Base-by-base conservation (phyloP, 306 rosid genomes). In the Citrullus colocynthis region DNA sequence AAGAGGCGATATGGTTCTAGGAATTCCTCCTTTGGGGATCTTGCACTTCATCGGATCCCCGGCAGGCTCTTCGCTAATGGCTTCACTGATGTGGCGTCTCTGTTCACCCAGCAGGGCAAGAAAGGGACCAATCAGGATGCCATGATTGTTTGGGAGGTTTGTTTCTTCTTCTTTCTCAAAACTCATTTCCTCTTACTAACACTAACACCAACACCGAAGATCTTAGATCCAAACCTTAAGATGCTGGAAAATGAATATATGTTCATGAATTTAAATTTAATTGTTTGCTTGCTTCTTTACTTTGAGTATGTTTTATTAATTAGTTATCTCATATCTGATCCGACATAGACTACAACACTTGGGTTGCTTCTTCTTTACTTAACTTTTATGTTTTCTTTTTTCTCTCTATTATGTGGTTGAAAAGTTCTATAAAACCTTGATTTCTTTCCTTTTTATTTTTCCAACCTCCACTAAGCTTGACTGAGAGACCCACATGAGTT, bases 111-210 rank as follows among this genome's bases (percentile, higher is more conserved):
- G 74, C 99, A 96, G 80, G 99, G 99, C 73, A 96, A 88, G 84
- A 96, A 96, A 82, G 99, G 99, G 18, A 85, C 99, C 78, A 96
- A 96, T 79, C 99, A 96, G 80, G 99, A 96, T 78, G 99, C 99
- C 81, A 96, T 96, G 99, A n/a, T 96, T 81, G 94, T 96, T 82
- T 96, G 99, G 99, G 98, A 96, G 99, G 99, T 95, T 77, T 80
- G 86, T 95, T 77, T 80, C 86, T 80, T 84, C 74, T 52, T 81
- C 34, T 57, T 13, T 52, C 72, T 52, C n/a, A 15, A 2, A 5
- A 65, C 72, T 16, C 3, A 12, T 32, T 61, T 63, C 2, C 4
- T 61, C 9, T 30, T 30, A 11, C 10, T n/a, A 9, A 9, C 20
- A 5, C 11, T 44, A 24, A 24, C 28, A 24, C 28, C 28, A 24